Conservation (phyloP, 2,329 filamentous ascomycete genomes). For the Fusarium kyushuense region DNA sequence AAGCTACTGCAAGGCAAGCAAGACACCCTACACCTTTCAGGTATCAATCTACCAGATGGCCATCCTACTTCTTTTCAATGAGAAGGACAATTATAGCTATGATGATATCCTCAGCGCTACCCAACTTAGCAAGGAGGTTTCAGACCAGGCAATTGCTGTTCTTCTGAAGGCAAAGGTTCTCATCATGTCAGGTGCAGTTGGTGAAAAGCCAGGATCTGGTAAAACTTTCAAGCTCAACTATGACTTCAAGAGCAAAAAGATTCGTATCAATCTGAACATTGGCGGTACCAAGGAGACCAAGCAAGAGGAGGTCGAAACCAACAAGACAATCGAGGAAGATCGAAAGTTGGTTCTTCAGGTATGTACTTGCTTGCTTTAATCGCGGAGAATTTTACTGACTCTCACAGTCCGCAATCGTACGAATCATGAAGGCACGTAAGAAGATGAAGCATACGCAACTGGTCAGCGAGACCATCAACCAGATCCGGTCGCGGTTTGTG, state of each 20-base stretch:
- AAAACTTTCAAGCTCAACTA: conserved; percentile 89
- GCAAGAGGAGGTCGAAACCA: conserved; percentile 95
- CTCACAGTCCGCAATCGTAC: conserved; percentile 90
- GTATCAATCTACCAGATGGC: conserved; percentile 99
- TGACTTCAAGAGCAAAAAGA: conserved; percentile 98
- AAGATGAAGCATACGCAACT: conserved; percentile 97
- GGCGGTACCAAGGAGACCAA: conserved; percentile 95
- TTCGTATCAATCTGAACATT: conserved; percentile 96
- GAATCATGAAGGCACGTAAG: conserved; percentile 99
- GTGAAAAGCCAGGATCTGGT: conserved; percentile 79
- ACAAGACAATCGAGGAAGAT: conserved; percentile 99
- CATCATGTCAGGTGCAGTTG: conserved; percentile 73
- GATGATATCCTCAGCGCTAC: conserved; percentile 89
- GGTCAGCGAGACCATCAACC: conserved; percentile 93
- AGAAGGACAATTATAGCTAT: conserved; percentile 85
- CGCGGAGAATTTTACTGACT: conserved; percentile 41
- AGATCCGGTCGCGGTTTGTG: conserved; percentile 92
- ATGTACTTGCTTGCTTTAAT: conserved; percentile 52
- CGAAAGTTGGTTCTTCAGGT: conserved; percentile 97
- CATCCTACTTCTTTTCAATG: conserved; percentile 93
- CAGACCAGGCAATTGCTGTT: conserved; percentile 88
- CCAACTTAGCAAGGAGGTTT: conserved; percentile 80
- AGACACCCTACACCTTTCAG: conserved; percentile 95
- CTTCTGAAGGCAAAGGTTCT: conserved; percentile 95
- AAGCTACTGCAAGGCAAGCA: conserved; percentile 88